Evolutionary conservation across 768 basidiomycete species (phyloP).

Genomic region (Termitomyces sp.): DNA sequence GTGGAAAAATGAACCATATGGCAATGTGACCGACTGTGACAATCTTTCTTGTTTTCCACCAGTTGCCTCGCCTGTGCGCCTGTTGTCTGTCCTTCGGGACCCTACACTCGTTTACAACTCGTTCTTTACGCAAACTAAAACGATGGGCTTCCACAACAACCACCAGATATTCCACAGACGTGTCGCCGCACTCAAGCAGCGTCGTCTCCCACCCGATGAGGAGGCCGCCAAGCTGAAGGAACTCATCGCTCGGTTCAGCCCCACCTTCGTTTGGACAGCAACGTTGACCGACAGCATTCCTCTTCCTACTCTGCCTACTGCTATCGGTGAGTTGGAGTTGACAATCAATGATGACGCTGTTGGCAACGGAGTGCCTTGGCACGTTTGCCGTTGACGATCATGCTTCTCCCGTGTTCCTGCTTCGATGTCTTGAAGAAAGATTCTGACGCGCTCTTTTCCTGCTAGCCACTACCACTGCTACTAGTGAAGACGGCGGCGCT

Average conservation of each 20-base stretch:
- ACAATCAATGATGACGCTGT: not conserved
- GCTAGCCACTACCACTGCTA: not conserved
- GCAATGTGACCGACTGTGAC: slow-evolving; percentile 5
- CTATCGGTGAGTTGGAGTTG: not conserved
- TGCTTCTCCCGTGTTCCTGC: not conserved
- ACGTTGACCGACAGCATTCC: slow-evolving; percentile 3
- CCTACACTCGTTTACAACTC: slow-evolving; percentile 18
- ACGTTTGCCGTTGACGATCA: not conserved
- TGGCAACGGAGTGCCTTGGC: not conserved
- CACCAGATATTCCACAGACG: slow-evolving; percentile 12
- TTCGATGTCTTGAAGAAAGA: not conserved
- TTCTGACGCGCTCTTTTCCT: slow-evolving; percentile 1
- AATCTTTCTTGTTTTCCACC: slow-evolving; percentile 6
- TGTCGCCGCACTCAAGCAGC: slow-evolving; percentile 11
- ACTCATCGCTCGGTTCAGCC: slow-evolving; percentile 16
- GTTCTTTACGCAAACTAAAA: slow-evolving; percentile 11
- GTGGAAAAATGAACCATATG: not conserved
- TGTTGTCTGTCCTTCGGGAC: slow-evolving; percentile 13
- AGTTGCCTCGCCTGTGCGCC: not conserved
- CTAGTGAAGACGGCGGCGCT: not conserved
- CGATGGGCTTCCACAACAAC: slow-evolving; percentile 12
- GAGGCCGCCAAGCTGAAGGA: slow-evolving; percentile 9
- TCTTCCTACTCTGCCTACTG: slow-evolving; percentile 5
- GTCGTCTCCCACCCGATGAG: slow-evolving; percentile 14
- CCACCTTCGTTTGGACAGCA: slow-evolving; percentile 12